Percentiles rank a stretch among this genome's conserved stretches.
Evolutionary conservation across 176 grass and related monocot genomes (phyloP).

Genomic region (Oryza coarctata): DNA sequence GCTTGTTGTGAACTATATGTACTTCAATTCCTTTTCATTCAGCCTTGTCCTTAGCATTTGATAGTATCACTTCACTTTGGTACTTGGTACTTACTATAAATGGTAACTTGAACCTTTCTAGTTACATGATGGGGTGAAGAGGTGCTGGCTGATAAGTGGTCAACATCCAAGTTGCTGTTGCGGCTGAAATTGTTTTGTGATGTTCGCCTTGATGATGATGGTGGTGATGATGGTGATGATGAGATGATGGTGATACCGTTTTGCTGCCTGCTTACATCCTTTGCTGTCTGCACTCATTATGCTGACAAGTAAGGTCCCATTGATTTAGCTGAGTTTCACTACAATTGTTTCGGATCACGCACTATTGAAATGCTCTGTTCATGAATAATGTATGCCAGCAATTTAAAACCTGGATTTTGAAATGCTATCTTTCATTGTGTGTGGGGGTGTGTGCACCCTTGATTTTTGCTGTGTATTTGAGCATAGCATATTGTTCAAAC

Average conservation of each 20-base stretch:
- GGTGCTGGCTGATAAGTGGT: conserved; percentile 58
- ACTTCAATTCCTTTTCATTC: conserved; percentile 30
- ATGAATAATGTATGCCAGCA: conserved; percentile 1
- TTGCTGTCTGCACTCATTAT: conserved; percentile 47
- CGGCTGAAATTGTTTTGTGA: conserved; percentile 59
- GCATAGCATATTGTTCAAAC: neutral
- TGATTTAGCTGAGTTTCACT: conserved; percentile 28
- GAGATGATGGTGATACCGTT: conserved; percentile 42
- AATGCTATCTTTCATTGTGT: neutral
- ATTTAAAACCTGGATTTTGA: neutral
- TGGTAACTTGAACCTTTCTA: conserved; percentile 62
- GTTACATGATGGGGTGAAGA: conserved; percentile 62
- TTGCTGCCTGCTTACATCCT: conserved; percentile 28
- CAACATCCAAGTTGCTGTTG: conserved; percentile 55
- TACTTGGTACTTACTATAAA: conserved; percentile 39
- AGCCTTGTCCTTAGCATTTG: conserved; percentile 27
- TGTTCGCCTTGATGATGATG: conserved; percentile 58
- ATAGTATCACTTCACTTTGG: conserved; percentile 29
- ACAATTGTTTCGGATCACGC: neutral
- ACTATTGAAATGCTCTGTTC: neutral
- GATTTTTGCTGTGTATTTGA: neutral
- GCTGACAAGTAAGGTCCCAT: conserved; percentile 54
- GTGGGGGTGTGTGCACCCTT: neutral
- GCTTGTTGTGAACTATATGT: conserved; percentile 45
- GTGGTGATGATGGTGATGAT: conserved; percentile 35